Evolutionary conservation across 139 green algal species (phyloP), one percentile per base, ranked within the genome.

Genomic region (Penium margaritaceum): DNA sequence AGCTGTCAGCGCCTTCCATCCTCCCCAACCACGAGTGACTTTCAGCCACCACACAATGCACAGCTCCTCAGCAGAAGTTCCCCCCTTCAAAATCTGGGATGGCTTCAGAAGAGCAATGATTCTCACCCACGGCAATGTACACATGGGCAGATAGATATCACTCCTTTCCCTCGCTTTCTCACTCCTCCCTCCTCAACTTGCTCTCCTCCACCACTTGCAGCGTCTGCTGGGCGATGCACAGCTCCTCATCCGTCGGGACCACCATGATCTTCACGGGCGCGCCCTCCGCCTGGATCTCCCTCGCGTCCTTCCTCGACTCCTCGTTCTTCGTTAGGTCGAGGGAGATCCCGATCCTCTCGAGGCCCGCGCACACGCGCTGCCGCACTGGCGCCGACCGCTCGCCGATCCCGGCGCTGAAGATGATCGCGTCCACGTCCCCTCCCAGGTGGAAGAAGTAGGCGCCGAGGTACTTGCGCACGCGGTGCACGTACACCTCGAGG

Each of bases 191-290:
- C 55, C 7, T 32, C 55, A 41, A 9, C 12, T 64, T 32, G 7
- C 35, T 29, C 12, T 64, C 55, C 5, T 69, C 27, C 24, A 74
- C 32, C 39, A 64, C 66, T 19, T 64, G n/a, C n/a, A 76, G 6
- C 36, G 70, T 75, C 15, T 96, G 87, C 75, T 89, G 79, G 14
- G 90, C 90, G 34, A 96, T 96, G 41, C 39, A 82, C 51, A 95
- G 78, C 82, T 96, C 91, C 75, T 96, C 91, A 68, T 96, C 89
- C 2, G 91, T 96, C 1, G 89, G 90, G 2, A 96, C 81, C 19
- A 96, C 88, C 72, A 94, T 75, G 53, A 95, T 80, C 72, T 88
- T 84, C 15, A 84, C 61, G 15, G 51, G 30, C 7, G 70, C 82
- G 6, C 37, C 72, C 2, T 46, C 57, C 36, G 58, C 34, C 36